Evolutionary conservation across 148 eudicot genomes (phyloP), one percentile per base, ranked within the genome.

Genomic region (Polygonum aviculare): DNA sequence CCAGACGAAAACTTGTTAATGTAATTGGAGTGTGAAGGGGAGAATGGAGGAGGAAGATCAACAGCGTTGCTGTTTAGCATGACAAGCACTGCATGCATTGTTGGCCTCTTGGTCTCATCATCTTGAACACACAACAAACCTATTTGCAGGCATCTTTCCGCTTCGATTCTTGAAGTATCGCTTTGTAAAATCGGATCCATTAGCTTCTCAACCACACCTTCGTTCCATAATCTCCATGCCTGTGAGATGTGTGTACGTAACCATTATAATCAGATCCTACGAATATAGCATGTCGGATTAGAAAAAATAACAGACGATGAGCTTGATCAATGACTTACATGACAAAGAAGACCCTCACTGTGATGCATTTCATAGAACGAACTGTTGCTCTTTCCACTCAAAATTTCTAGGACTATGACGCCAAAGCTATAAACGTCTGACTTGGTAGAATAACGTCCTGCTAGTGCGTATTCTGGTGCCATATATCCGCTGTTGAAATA

Each of bases 101-200:
- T 10, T 12, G 70, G 70, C 5, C 41, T 63, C 8, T 15, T 63
- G 18, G n/a, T 0, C 7, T 35, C 70, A 11, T 63, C 70, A 22
- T 63, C 70, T 35, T 63, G 70, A 35, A 63, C 41, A 63, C 70
- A 63, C 41, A 63, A 26, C 15, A 63, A 14, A 63, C 70, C 70
- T 63, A 31, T 63, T 59, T 59, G 67, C 36, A 59, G 6, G 67
- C 67, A 21, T 26, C 67, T 22, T 59, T 59, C 67, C 9, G 67
- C 67, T 21, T 59, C 67, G 5, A 9, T 59, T 59, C 67, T 59
- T 26, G 67, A 59, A 59, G 8, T 22, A 33, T 59, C 26, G 67
- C 8, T 26, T 22, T 59, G 36, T 26, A 59, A 59, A 26, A 22
- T 59, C 26, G 33, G 36, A 59, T 59, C 67, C 67, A 59, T 7